phyloP scores from a whole-genome alignment of 2,329 filamentous ascomycete genomes.

The Botryotinia narcissicola region DNA sequence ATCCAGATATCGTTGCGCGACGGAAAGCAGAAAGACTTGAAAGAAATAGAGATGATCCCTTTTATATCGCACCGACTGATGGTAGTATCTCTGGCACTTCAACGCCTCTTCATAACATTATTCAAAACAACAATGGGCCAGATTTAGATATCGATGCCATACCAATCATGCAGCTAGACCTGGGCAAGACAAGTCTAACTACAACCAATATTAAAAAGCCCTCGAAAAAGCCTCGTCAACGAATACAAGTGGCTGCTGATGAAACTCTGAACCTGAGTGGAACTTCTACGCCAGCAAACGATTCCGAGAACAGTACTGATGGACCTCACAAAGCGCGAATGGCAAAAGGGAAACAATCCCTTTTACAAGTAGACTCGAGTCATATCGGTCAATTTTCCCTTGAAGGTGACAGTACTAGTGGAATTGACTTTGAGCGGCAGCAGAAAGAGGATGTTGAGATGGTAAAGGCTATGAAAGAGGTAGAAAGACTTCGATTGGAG shows the following conservation, averaged over 20 bases:
- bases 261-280: slow-evolving; percentile 64
- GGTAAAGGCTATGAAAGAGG: slow-evolving; percentile 81
- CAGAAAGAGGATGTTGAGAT: slow-evolving; percentile 83
- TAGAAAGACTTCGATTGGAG: slow-evolving; percentile 80
- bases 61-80: slow-evolving; percentile 70
- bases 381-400: slow-evolving; percentile 72
- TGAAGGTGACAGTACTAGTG: slow-evolving; percentile 47
- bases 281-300: slow-evolving; percentile 48
- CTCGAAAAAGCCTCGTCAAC: slow-evolving; percentile 50
- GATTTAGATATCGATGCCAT: slow-evolving; percentile 91
- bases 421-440: slow-evolving; percentile 61
- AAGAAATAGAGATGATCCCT: slow-evolving; percentile 88
- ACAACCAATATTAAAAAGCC: slow-evolving; percentile 39
- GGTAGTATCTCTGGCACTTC: slow-evolving; percentile 58
- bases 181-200: slow-evolving; percentile 51
- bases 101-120: slow-evolving; percentile 76
- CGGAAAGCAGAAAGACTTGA: slow-evolving; percentile 75
- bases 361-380: slow-evolving; percentile 86
- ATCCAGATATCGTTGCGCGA: slow-evolving; percentile 70
- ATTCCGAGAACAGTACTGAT: slow-evolving; percentile 54
- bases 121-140: slow-evolving; percentile 68
- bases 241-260: slow-evolving; percentile 68
- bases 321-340: slow-evolving; percentile 49
- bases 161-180: slow-evolving; percentile 88
- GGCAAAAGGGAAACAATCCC: slow-evolving; percentile 54